Conservation (phyloP, 2,329 filamentous ascomycete species). For the Calonectria pseudoturangicola region DNA sequence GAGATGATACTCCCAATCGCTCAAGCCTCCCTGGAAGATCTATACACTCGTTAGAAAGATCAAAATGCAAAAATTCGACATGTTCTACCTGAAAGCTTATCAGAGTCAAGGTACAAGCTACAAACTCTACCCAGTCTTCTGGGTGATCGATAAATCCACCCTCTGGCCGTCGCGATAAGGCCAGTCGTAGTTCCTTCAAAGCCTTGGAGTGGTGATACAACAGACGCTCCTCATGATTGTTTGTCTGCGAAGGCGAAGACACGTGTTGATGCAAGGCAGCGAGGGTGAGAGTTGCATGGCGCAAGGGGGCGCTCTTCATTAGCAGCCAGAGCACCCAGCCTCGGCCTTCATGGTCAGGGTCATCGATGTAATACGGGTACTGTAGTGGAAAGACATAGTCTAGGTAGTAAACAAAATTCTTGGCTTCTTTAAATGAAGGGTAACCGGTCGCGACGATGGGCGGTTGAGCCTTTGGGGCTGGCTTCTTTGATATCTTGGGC, state of each 20-base stretch:
- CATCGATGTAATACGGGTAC: conserved; percentile 50
- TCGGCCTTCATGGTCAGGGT: conserved; percentile 45
- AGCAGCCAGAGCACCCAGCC: conserved; percentile 52
- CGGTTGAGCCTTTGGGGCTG: not conserved
- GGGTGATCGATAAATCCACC: conserved; percentile 30
- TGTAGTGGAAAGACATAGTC: conserved; percentile 53
- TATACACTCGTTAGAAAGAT: not conserved
- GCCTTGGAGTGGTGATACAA: conserved; percentile 49
- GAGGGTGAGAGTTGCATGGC: conserved; percentile 51
- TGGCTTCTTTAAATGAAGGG: conserved; percentile 46
- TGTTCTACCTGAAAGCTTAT: conserved; percentile 42
- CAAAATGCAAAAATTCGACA: rapidly evolving
- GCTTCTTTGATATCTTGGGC: not conserved
- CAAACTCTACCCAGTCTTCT: conserved; percentile 47
- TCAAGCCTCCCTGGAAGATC: conserved; percentile 48
- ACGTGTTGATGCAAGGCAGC: conserved; percentile 49
- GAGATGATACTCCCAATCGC: conserved; percentile 49
- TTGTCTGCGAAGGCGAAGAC: conserved; percentile 33
- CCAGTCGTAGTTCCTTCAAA: conserved; percentile 45
- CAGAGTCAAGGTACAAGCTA: conserved; percentile 46
- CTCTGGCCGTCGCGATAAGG: conserved; percentile 22
- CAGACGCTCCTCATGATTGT: conserved; percentile 42
- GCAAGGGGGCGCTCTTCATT: conserved; percentile 47
- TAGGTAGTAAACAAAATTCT: conserved; percentile 51
- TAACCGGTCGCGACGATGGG: not conserved